Percentiles rank a stretch among this genome's conserved stretches.
Evolutionary conservation across 257 asterid species (phyloP).

Genomic region (Solanum arcanum): DNA sequence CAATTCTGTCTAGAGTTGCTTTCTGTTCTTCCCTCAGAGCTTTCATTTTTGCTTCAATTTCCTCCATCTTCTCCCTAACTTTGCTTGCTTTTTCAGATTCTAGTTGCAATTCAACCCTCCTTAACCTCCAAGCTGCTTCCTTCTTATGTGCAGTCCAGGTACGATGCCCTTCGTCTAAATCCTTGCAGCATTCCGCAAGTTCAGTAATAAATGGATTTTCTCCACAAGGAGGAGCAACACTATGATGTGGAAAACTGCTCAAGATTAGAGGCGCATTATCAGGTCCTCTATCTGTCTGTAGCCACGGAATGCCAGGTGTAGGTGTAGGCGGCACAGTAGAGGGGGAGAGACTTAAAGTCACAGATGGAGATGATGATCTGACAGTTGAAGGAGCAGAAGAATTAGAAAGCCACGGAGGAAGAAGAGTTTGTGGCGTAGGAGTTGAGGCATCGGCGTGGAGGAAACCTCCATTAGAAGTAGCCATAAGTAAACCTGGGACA

Average conservation of each 20-base stretch:
- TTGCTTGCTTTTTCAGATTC: conserved; percentile 77
- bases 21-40: conserved; percentile 72
- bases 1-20: conserved; percentile 52
- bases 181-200: conserved; percentile 64
- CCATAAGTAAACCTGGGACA: conserved; percentile 26
- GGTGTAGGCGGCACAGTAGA: conserved; percentile 26
- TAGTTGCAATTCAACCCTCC: conserved; percentile 64
- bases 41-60: conserved; percentile 61
- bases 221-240: conserved; percentile 12
- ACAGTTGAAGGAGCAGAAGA: conserved; percentile 26
- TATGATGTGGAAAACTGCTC: conserved; percentile 15
- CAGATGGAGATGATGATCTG: conserved; percentile 32
- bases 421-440: conserved; percentile 16
- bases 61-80: conserved; percentile 74
- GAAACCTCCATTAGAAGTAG: conserved; percentile 40
- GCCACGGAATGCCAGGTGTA: conserved; percentile 34
- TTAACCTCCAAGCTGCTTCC: conserved; percentile 81
- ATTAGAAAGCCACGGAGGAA: conserved; percentile 76
- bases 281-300: conserved; percentile 20
- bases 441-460: conserved; percentile 25
- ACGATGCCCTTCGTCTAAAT: conserved; percentile 69
- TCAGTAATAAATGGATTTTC: conserved; percentile 38
- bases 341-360: conserved; percentile 54
- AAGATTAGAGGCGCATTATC: conserved; percentile 3
- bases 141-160: conserved; percentile 71